Evolutionary conservation across 345 rosid genomes (phyloP), one percentile per base, ranked within the genome.

Genomic region (Gossypium herbaceum): DNA sequence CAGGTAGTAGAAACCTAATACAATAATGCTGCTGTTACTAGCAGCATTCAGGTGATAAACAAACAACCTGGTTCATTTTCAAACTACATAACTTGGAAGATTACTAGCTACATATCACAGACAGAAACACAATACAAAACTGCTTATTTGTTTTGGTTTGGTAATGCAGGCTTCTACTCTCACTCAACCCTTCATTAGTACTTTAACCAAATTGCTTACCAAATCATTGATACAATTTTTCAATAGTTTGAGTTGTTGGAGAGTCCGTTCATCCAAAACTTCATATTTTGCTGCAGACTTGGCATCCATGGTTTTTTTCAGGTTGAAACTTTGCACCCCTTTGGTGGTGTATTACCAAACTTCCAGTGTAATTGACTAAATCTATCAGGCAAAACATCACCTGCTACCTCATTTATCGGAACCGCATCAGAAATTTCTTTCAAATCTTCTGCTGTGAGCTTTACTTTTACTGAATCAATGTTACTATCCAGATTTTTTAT

Each of bases 301-400:
- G 22, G 54, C 71, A 20, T 45, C n/a, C 19, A 67, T 20, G 13
- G 8, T 34, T 41, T 41, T 7, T 3, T 64, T 65, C 12, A 65
- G 44, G 25, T 68, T 68, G 72, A 24, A 68, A 68, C 9, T 0
- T 68, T 24, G 41, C 11, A 48, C 3, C 51, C 74, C 19, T 73
- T 79, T 2, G 68, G 77, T 20, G 92, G 88, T 3, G 90, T 83
- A 73, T 78, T 77, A 0, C 81, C 83, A 29, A 34, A 79, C 61
- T 68, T 78, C 88, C 86, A 88, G 5, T 80, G 22, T 0, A 22
- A 0, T 4, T 62, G 60, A 16, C 15, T 25, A 71, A 83, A 61
- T 20, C 24, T 2, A 1, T 63, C 78, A 2, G 59, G 82, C 1
- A 50, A 25, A 79, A 82, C 55, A 68, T 7, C 81, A 17, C 71